These are phyloP conservation scores for Coffea humblotiana DNA, from an alignment of 305 asterid genomes.

Conservation along the genomic window DNA sequence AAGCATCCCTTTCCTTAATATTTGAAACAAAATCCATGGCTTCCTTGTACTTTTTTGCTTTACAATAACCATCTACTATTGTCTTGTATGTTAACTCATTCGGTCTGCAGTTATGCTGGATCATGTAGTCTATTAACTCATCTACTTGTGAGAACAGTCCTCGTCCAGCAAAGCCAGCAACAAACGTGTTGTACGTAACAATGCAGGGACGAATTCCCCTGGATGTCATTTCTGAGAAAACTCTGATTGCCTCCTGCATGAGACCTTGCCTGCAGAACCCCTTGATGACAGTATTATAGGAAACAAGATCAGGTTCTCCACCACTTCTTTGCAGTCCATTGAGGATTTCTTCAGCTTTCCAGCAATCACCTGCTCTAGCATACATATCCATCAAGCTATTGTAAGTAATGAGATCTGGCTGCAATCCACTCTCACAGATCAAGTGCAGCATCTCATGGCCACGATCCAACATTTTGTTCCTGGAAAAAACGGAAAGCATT, in stretches of 20 bases:
- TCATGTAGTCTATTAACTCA: slow-evolving; percentile 76
- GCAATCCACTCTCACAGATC: slow-evolving; percentile 61
- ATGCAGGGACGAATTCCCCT: slow-evolving; percentile 80
- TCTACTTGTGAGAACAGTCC: slow-evolving; percentile 70
- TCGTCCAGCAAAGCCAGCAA: slow-evolving; percentile 74
- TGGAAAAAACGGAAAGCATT: slow-evolving; percentile 74
- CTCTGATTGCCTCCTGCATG: slow-evolving; percentile 78
- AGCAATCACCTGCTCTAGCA: slow-evolving; percentile 88
- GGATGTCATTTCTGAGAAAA: slow-evolving; percentile 68
- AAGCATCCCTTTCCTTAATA: slow-evolving; percentile 51
- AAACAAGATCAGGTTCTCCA: slow-evolving; percentile 79
- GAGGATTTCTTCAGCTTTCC: slow-evolving; percentile 92
- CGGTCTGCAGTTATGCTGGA: slow-evolving; percentile 72
- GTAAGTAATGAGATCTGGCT: slow-evolving; percentile 81
- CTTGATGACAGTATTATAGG: slow-evolving; percentile 89
- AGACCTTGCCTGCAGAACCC: slow-evolving; percentile 94
- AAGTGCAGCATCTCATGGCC: slow-evolving; percentile 64
- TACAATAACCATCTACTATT: slow-evolving; percentile 79
- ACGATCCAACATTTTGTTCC: slow-evolving; percentile 75
- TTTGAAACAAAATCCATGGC: slow-evolving; percentile 68
- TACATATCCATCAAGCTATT: slow-evolving; percentile 95
- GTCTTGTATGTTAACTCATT: slow-evolving; percentile 83
- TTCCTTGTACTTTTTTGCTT: slow-evolving; percentile 62
- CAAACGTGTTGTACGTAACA: slow-evolving; percentile 75
- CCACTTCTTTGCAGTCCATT: slow-evolving; percentile 50